Percentiles rank a stretch among this genome's conserved stretches.
These are phyloP conservation scores for Fusarium gaditjirri DNA, from an alignment of 2,329 filamentous ascomycete genomes.

Conservation along the genomic window DNA sequence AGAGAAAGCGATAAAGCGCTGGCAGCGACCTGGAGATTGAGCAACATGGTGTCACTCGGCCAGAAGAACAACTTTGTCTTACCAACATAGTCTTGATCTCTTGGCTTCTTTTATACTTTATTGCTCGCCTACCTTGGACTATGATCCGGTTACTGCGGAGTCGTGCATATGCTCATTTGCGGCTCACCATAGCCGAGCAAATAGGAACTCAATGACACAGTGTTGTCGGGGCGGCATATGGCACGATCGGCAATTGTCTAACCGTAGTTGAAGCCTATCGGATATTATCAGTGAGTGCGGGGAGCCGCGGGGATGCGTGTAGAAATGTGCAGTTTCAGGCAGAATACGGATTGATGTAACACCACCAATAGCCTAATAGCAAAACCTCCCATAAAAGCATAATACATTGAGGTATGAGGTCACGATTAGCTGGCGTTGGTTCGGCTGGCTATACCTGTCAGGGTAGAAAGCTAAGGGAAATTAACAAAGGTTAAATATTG, in stretches of 20 bases:
- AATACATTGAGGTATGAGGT: neutral
- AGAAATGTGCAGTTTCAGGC: neutral
- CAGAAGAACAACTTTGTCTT: rapidly evolving
- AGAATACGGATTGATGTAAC: neutral
- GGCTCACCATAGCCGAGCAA: neutral
- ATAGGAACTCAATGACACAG: neutral
- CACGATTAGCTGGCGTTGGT: neutral
- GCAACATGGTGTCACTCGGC: neutral
- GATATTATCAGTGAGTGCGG: neutral
- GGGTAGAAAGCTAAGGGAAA: neutral
- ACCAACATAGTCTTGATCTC: rapidly evolving
- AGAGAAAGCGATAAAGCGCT: neutral
- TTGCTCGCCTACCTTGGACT: rapidly evolving
- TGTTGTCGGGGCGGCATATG: neutral
- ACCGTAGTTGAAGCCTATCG: neutral
- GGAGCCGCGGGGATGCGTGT: neutral
- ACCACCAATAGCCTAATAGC: neutral
- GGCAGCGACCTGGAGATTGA: neutral
- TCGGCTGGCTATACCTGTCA: rapidly evolving
- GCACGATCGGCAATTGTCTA: neutral
- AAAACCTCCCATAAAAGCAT: neutral
- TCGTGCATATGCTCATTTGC: neutral
- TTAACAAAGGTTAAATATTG: neutral
- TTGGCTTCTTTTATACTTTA: neutral
- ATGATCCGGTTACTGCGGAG: neutral